Base-by-base conservation (phyloP, 192 early-diverging fungal genomes). In the Pilaira anomala region DNA sequence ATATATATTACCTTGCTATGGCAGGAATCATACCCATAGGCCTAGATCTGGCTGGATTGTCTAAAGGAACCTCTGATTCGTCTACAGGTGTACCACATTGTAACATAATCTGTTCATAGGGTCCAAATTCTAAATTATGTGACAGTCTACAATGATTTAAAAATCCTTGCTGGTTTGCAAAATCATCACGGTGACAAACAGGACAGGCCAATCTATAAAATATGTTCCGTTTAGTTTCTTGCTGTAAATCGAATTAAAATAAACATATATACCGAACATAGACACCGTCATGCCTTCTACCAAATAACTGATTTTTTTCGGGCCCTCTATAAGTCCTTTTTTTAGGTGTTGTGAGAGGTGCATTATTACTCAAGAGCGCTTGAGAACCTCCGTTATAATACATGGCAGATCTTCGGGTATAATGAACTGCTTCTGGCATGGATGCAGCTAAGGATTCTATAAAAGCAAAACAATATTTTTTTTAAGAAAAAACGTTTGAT, bases 131-230 rank as follows among this genome's bases (percentile, higher is more conserved):
- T 9, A 83, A 64, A 26, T 77, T 66, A 71, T 94, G 92, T 9
- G 82, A 78, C 16, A 89, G 62, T 18, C 92, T 83, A 69, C 85
- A 90, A 65, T 96, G 94, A 63, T 91, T 93, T 18, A 93, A 63
- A 66, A 96, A 93, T n/a, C 92, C 91, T 67, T 91, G 91, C 45
- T 88, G 80, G 63, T 85, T 93, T 33, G 79, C 80, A 76, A 96
- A 96, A 44, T 89, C 80, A 28, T 80, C 78, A 45, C 92, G 80
- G 9, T 80, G 74, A 75, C 94, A 96, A n/a, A 59, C 69, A 22
- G 90, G 90, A 75, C 94, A 96, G 1, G 77, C 65, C 39, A 95
- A 75, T 58, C 86, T 89, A 63, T 66, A 7, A 14, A 22, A 50
- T 60, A 3, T 8, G 13, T 14, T 30, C 8, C 24, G 3, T 19